Evolutionary conservation across 2,329 filamentous ascomycete species (phyloP), one percentile per base, ranked within the genome.

Genomic region (Daldinia sp.): DNA sequence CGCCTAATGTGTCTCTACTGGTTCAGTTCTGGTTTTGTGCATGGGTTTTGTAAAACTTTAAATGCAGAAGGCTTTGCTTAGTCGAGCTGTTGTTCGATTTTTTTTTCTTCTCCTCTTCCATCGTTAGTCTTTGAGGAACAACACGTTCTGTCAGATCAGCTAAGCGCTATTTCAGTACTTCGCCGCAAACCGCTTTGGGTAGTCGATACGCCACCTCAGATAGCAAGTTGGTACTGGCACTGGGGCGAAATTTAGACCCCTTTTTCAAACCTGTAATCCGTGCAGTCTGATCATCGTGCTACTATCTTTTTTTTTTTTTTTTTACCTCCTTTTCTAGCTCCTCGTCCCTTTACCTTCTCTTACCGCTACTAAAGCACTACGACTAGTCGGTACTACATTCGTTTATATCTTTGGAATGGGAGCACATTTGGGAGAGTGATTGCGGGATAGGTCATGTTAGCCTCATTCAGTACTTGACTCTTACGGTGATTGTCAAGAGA

Each of bases 321-420:
- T 41, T 37, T 60, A 58, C 37, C 48, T 57, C 37, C 58, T 58
- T 44, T 46, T 57, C 30, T 42, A 58, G 53, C 41, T 51, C 55
- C 39, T 56, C 35, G 9, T 56, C 15, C 39, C 18, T 50, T 50
- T 59, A 15, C 48, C 50, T 30, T 42, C 56, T 30, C 46, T 44
- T 60, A 13, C 56, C 54, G 15, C 39, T 41, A 37, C 42, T 33
- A 26, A 48, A 50, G 54, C 56, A 54, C 18, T 55, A 57, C 46
- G 35, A 59, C 59, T 63, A 55, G 56, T 56, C 61, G 66, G 63
- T 60, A 53, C 50, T 61, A 68, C 68, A 53, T 50, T 71, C 68
- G 65, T 71, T 70, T 68, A 61, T 61, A 48, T 41, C 26, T 57
- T 44, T 18, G 35, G 33, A 58, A n/a, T 54, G 10, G 62, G 26